Evolutionary conservation across 495 filamentous ascomycete genomes (phyloP).

Genomic region (Cercophora newfieldiana): DNA sequence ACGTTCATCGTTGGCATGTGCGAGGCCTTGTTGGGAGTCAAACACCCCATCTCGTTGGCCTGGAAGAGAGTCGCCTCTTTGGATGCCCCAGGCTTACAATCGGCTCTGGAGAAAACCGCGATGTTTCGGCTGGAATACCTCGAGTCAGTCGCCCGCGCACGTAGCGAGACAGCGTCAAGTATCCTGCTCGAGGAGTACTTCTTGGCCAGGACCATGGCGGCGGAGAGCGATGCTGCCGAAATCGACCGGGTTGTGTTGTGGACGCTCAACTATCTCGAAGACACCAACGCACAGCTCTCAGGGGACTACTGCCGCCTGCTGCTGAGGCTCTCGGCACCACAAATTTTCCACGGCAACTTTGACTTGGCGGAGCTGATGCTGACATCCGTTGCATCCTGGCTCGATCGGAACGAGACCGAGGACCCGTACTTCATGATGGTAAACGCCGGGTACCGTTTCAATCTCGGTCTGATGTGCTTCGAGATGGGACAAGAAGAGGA

Average conservation of each 20-base stretch:
- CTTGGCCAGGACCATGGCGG: conserved; percentile 13
- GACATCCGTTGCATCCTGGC: neutral
- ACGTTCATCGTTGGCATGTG: conserved; percentile 24
- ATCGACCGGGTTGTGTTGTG: conserved; percentile 15
- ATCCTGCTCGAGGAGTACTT: conserved; percentile 17
- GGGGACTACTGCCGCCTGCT: conserved; percentile 20
- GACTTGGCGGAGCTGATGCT: conserved; percentile 15
- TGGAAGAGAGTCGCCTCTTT: conserved; percentile 21
- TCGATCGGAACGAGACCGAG: neutral
- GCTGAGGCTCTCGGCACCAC: conserved; percentile 14
- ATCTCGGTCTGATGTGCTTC: neutral
- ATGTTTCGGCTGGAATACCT: conserved; percentile 21
- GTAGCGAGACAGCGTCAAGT: neutral
- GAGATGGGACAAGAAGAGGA: neutral
- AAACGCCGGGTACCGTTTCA: neutral
- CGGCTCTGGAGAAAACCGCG: conserved; percentile 17
- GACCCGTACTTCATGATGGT: conserved; percentile 1
- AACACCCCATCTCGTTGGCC: conserved; percentile 22
- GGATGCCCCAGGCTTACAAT: conserved; percentile 9
- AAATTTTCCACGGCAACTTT: conserved; percentile 14
- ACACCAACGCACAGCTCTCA: neutral
- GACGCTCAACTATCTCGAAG: neutral
- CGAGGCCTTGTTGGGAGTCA: conserved; percentile 17
- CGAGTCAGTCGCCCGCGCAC: conserved; percentile 3
- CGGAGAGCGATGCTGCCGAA: conserved; percentile 5